Evolutionary conservation across 2,329 filamentous ascomycete genomes (phyloP).

Genomic region (Fusarium torreyae): DNA sequence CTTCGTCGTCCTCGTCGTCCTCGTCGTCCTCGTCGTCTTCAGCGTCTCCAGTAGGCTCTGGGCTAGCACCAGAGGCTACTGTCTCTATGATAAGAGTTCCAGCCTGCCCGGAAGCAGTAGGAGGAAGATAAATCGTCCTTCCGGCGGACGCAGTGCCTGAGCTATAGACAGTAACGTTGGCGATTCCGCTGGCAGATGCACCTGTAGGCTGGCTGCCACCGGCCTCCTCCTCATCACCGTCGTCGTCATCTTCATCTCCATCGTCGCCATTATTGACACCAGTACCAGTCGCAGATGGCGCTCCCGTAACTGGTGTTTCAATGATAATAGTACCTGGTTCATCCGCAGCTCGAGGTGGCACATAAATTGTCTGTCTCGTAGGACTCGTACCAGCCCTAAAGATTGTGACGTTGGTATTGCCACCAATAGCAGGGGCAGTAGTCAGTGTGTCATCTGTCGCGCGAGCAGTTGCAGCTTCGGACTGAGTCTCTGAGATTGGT

Average conservation of each 20-base stretch:
- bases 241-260: background rate
- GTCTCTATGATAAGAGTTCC: slow-evolving; percentile 10
- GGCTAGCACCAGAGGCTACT: background rate
- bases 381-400: slow-evolving; percentile 12
- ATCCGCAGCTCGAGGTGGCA: background rate
- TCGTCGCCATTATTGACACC: background rate
- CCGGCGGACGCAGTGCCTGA: background rate
- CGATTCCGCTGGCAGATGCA: background rate
- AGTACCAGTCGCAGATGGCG: background rate
- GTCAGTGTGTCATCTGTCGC: slow-evolving; percentile 3
- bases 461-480: slow-evolving; percentile 12
- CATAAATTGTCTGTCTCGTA: slow-evolving; percentile 6
- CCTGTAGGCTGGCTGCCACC: background rate
- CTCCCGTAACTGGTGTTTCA: background rate
- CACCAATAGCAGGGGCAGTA: slow-evolving; percentile 10
- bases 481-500: slow-evolving; percentile 12
- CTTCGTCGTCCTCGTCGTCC: background rate
- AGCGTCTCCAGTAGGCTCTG: background rate
- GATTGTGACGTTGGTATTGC: slow-evolving; percentile 14
- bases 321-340: slow-evolving; percentile 26
- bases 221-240: background rate
- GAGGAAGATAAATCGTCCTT: slow-evolving; percentile 2
- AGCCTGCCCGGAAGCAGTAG: background rate
- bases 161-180: slow-evolving; percentile 4
- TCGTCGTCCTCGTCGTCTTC: background rate